Conservation (phyloP, 306 rosid species). For the Fagus sylvatica region DNA sequence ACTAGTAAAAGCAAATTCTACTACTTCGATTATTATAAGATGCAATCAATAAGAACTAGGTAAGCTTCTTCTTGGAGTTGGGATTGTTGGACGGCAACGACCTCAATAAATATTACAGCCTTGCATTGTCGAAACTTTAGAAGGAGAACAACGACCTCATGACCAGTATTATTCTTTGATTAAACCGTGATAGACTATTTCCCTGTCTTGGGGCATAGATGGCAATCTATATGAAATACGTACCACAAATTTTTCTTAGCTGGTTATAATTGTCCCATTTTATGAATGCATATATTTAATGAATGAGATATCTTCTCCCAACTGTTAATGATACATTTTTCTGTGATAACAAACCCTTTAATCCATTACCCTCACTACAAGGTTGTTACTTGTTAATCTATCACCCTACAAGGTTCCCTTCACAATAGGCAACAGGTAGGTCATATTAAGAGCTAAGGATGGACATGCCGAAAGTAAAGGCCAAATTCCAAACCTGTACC, state of each 20-base stretch:
- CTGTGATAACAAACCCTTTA: not conserved
- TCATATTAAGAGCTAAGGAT: not conserved
- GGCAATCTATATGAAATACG: not conserved
- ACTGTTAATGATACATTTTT: not conserved
- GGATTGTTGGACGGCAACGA: constrained; percentile 10
- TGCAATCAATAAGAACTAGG: constrained; percentile 1
- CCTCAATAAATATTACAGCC: constrained; percentile 24
- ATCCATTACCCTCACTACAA: no score
- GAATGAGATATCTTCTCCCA: no score
- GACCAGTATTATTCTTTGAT: constrained; percentile 2
- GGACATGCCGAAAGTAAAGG: constrained; percentile 14
- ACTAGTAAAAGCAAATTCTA: not conserved
- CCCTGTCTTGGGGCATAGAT: constrained; percentile 38
- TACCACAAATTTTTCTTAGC: not conserved
- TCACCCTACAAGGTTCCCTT: constrained; percentile 31
- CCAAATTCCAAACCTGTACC: constrained; percentile 3
- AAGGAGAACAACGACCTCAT: not conserved
- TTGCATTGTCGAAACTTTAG: constrained; percentile 17
- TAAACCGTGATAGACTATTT: constrained; percentile 5
- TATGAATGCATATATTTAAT: no score
- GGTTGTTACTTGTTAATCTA: not conserved
- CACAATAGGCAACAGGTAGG: constrained; percentile 17
- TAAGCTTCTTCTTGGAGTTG: not conserved
- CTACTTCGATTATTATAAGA: not conserved
- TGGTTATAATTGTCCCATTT: no score